Evolutionary conservation across 306 rosid genomes (phyloP).

Genomic region (Sophora flavescens): DNA sequence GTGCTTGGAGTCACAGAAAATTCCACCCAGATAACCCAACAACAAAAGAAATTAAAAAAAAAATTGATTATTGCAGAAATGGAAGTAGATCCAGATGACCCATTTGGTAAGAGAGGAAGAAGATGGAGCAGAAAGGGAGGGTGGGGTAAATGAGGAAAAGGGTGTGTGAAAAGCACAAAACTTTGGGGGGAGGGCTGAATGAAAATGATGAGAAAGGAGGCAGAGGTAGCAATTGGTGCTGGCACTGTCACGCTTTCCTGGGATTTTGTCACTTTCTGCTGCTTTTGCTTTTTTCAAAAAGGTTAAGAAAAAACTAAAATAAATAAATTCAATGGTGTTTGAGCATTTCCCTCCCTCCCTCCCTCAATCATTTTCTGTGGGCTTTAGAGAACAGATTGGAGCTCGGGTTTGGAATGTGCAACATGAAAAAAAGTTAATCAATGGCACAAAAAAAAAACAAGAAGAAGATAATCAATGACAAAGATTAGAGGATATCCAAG

Average conservation of each 20-base stretch:
- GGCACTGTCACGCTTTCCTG: conserved; percentile 60
- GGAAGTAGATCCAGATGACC: conserved; percentile 37
- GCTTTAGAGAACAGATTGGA: neutral
- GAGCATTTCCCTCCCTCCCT: neutral
- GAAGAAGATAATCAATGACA: neutral
- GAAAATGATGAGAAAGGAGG: conserved; percentile 22
- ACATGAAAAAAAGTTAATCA: neutral
- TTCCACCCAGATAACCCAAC: neutral
- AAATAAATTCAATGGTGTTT: neutral
- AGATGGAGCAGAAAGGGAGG: neutral
- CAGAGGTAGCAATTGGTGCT: conserved; percentile 37
- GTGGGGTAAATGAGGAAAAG: conserved; percentile 31
- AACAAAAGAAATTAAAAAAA: neutral
- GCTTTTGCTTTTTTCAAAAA: conserved; percentile 14
- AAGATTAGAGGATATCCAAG: neutral
- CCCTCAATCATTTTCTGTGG: neutral
- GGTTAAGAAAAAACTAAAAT: no score
- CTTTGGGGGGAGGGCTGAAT: conserved; percentile 32
- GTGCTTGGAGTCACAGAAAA: neutral
- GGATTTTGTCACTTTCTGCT: conserved; percentile 66
- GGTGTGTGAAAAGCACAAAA: conserved; percentile 47
- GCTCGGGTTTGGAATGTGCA: neutral
- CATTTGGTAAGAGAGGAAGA: conserved; percentile 45
- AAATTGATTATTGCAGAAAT: conserved; percentile 34
- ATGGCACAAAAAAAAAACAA: neutral